Conservation (phyloP, 1,139 yeast genomes). For the Saccharomyces hybrid region DNA sequence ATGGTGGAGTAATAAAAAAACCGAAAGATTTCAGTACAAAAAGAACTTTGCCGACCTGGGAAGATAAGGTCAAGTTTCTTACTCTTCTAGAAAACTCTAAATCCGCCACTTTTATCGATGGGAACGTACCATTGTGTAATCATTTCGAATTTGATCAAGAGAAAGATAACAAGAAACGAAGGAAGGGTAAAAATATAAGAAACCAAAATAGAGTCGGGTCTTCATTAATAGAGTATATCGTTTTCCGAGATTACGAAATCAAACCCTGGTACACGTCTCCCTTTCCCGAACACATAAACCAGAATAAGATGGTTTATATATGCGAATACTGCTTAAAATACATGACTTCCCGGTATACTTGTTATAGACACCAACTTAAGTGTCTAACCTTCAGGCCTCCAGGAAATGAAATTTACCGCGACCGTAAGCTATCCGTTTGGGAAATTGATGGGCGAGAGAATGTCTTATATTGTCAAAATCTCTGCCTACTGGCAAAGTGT, state of each 20-base stretch:
- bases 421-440: conserved; percentile 61
- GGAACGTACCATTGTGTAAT: conserved; percentile 20
- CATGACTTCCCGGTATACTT: conserved; percentile 61
- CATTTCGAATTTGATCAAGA: conserved; percentile 9
- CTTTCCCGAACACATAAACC: conserved; percentile 80
- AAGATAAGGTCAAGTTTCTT: conserved; percentile 24
- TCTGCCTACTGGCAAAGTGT: conserved; percentile 81
- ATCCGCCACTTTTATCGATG: conserved; percentile 21
- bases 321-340: conserved; percentile 86
- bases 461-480: conserved; percentile 75
- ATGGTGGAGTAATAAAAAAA: conserved; percentile 22
- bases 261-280: conserved; percentile 94
- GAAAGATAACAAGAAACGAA: conserved; percentile 3
- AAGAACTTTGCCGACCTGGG: conserved; percentile 18
- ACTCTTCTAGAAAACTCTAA: conserved; percentile 15
- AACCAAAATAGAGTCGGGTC: not conserved
- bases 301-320: conserved; percentile 53
- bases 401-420: conserved; percentile 83
- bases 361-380: conserved; percentile 63
- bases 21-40: conserved; percentile 21
- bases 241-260: conserved; percentile 63
- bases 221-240: conserved; percentile 43
- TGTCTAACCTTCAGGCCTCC: conserved; percentile 75
- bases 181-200: conserved; percentile 1
- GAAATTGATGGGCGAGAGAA: conserved; percentile 90